Evolutionary conservation across 2,329 filamentous ascomycete species (phyloP).

Genomic region (Nothophoma quercina): DNA sequence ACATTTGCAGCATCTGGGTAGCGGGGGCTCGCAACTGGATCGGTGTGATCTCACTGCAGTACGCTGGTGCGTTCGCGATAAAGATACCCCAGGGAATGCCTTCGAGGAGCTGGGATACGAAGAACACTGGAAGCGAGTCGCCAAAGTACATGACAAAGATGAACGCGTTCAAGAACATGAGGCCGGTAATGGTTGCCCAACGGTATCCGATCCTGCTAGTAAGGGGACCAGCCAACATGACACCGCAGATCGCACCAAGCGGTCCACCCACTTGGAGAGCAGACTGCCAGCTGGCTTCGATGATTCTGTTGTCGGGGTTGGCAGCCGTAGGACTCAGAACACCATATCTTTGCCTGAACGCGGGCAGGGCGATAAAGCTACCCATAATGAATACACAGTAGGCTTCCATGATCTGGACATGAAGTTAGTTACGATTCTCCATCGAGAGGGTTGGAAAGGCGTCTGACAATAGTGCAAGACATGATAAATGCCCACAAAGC

Average conservation of each 20-base stretch:
- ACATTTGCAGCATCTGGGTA: constrained; percentile 71
- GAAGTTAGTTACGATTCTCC: constrained; percentile 20
- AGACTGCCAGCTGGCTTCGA: constrained; percentile 65
- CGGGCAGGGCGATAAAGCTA: constrained; percentile 62
- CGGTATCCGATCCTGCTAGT: constrained; percentile 67
- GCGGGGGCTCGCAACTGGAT: constrained; percentile 64
- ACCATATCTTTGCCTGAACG: constrained; percentile 59
- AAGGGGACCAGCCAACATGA: constrained; percentile 67
- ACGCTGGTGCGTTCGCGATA: constrained; percentile 70
- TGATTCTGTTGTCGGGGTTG: constrained; percentile 44
- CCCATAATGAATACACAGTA: constrained; percentile 69
- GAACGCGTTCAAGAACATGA: constrained; percentile 65
- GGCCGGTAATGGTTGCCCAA: constrained; percentile 63
- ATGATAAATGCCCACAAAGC: constrained; percentile 64
- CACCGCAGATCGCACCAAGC: constrained; percentile 67
- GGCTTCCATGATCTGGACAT: constrained; percentile 67
- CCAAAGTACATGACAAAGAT: constrained; percentile 69
- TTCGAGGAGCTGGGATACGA: constrained; percentile 65
- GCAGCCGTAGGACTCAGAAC: constrained; percentile 39
- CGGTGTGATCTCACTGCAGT: constrained; percentile 68
- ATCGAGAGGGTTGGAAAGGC: constrained; percentile 14
- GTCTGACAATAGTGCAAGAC: constrained; percentile 62
- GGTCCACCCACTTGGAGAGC: constrained; percentile 64
- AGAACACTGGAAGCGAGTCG: constrained; percentile 55
- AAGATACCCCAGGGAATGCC: constrained; percentile 72